phyloP scores from a whole-genome alignment of 768 basidiomycete species.

The Kwoniella shandongensis region DNA sequence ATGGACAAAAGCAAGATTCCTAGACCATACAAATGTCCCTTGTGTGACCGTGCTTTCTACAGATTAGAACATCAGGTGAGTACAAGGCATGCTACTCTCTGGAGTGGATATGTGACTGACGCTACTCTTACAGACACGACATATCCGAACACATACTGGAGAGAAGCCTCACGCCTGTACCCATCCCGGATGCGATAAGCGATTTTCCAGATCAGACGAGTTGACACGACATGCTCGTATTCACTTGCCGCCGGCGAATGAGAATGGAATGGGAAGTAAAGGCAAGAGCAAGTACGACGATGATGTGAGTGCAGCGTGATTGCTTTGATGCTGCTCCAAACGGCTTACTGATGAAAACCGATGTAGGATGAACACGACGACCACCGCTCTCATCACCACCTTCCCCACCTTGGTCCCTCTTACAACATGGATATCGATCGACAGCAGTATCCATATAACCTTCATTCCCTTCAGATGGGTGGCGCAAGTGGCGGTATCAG shows the following conservation, averaged over 20 bases:
- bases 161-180: conserved; percentile 95
- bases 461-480: conserved; percentile 33
- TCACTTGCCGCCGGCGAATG: conserved; percentile 70
- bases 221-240: conserved; percentile 94
- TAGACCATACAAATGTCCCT: conserved; percentile 94
- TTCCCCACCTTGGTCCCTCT: conserved; percentile 43
- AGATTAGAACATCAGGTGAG: conserved; percentile 91
- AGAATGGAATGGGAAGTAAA: conserved; percentile 56
- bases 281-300: conserved; percentile 51
- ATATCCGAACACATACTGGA: conserved; percentile 96
- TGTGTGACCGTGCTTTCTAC: conserved; percentile 94
- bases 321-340: background rate
- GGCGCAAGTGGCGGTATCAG: conserved; percentile 47
- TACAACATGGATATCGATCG: conserved; percentile 49
- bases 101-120: conserved; percentile 7
- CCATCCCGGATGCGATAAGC: conserved; percentile 92
- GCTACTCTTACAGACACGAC: conserved; percentile 69
- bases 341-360: background rate
- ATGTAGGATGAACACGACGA: conserved; percentile 37
- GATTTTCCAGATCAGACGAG: conserved; percentile 97
- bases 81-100: conserved; percentile 25
- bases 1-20: conserved; percentile 60
- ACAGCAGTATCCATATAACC: conserved; percentile 39
- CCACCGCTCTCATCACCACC: conserved; percentile 24
- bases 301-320: conserved; percentile 64